Conservation (phyloP, 352 stramenopile species). For the Globisporangium nagaii region DNA sequence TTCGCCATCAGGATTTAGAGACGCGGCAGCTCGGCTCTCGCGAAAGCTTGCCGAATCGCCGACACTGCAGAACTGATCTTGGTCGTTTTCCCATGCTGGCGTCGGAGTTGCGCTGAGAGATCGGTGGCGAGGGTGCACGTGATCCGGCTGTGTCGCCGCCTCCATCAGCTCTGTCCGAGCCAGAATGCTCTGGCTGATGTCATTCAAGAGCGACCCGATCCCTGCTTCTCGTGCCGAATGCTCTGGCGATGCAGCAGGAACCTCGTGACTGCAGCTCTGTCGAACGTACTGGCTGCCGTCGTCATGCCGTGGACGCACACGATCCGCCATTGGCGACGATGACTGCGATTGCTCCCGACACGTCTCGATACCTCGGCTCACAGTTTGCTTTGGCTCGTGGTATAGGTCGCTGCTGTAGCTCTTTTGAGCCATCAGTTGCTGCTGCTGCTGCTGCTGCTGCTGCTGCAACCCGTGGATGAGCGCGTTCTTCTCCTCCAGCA, state of each 20-base stretch:
- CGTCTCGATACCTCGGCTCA: too few species aligned
- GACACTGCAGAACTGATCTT: background rate
- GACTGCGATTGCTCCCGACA: too few species aligned
- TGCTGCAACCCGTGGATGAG: conserved; percentile 41
- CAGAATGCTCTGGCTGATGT: conserved; percentile 8
- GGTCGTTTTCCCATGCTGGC: too few species aligned
- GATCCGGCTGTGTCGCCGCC: background rate
- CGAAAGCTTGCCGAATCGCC: background rate
- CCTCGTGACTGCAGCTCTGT: too few species aligned
- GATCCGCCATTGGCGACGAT: background rate
- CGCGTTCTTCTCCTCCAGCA: conserved; percentile 72
- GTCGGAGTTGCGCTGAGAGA: too few species aligned
- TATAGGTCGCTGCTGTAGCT: background rate
- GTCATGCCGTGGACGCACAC: background rate
- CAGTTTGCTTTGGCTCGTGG: background rate
- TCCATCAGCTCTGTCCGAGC: background rate
- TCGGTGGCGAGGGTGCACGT: background rate
- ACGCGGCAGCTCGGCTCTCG: too few species aligned
- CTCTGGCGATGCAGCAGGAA: background rate
- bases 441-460: conserved; percentile 14
- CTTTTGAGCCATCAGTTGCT: background rate
- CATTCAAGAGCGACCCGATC: conserved; percentile 2
- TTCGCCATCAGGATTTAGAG: background rate
- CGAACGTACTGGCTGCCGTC: too few species aligned
- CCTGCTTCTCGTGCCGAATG: background rate